A percentile compares a stretch with the other conserved stretches of the same genome.
These are phyloP conservation scores for Penicillium brevicompactum DNA, from an alignment of 2,329 filamentous ascomycete genomes.

Conservation along the genomic window DNA sequence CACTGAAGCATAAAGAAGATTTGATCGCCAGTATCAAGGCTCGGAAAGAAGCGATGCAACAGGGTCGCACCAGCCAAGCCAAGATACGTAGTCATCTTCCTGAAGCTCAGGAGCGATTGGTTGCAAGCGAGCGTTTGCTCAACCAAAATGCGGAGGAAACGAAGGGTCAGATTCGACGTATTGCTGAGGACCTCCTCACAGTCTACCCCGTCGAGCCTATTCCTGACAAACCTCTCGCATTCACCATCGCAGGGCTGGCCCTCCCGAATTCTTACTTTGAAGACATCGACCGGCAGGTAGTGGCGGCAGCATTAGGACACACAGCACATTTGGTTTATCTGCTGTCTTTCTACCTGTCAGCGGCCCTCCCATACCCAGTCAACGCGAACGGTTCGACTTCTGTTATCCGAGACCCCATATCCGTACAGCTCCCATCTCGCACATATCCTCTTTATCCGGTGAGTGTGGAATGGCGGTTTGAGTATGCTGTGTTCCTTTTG, in stretches of 20 bases:
- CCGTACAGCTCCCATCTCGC: conserved; percentile 55
- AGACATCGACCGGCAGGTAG: conserved; percentile 65
- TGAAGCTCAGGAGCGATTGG: conserved; percentile 62
- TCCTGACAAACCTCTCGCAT: conserved; percentile 67
- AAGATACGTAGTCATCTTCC: conserved; percentile 63
- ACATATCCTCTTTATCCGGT: conserved; percentile 81
- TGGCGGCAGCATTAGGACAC: conserved; percentile 80
- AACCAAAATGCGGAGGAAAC: conserved; percentile 63
- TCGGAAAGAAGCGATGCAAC: conserved; percentile 67
- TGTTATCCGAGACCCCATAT: conserved; percentile 74
- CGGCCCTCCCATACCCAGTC: conserved; percentile 80
- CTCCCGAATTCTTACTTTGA: conserved; percentile 81
- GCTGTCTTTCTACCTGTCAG: conserved; percentile 78
- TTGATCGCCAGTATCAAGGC: conserved; percentile 66
- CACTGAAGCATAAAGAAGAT: conserved; percentile 66
- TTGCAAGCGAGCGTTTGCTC: conserved; percentile 58
- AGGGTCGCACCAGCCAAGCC: conserved; percentile 62
- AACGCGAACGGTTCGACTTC: conserved; percentile 72
- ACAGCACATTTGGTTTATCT: conserved; percentile 74
- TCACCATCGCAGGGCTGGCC: conserved; percentile 77
- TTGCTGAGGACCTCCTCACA: conserved; percentile 76
- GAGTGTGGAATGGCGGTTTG: conserved; percentile 82
- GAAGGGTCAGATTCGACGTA: conserved; percentile 82
- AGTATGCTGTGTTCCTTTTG: conserved; percentile 93
- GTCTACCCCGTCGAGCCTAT: conserved; percentile 81